Base-by-base conservation (phyloP, 331 rosid species). In the Quercus tomentella region DNA sequence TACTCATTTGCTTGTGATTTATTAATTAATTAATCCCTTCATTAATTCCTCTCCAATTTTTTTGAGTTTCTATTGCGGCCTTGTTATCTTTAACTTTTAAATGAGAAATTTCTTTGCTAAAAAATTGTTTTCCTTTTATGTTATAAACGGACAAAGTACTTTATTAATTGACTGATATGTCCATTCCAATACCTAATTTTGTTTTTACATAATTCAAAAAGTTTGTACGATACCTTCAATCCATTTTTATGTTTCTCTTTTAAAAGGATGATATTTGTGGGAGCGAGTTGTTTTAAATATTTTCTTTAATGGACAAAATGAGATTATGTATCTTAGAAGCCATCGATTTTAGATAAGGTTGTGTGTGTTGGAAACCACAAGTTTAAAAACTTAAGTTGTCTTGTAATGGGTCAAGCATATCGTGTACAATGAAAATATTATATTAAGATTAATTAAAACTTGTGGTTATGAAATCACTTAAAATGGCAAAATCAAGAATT, bases 31-130 rank as follows among this genome's bases (percentile, higher is more conserved):
- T 41, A 41, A 41, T 9, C 49, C 56, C 28, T 49, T 66, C 45
- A 6, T 10, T 4, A 49, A 11, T 49, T 14, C 55, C 14, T 49
- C 5, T 49, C 55, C 55, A 49, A 49, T n/a, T 76, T 45, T 55
- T 74, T 33, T 35, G 54, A n/a, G 18, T 69, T 63, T 74, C 18
- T 41, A 74, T 77, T 78, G 60, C 73, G 80, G 70, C 75, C 75
- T 52, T 41, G 3, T 9, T 41, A 41, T 41, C 49, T 41, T 41
- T 41, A 41, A 41, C 72, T 79, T n/a, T 49, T 49, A 49, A 35
- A 70, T 16, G 68, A 10, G 8, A 62, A 25, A 9, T 74, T 33
- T 41, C 30, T 41, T 41, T 41, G 49, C 26, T 26, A 18, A 68
- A 37, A 20, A 8, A 37, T 68, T 6, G 26, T 17, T 68, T n/a